Evolutionary conservation across 805 yeast species (phyloP), one percentile per base, ranked within the genome.

Genomic region (Metschnikowia arizonensis): DNA sequence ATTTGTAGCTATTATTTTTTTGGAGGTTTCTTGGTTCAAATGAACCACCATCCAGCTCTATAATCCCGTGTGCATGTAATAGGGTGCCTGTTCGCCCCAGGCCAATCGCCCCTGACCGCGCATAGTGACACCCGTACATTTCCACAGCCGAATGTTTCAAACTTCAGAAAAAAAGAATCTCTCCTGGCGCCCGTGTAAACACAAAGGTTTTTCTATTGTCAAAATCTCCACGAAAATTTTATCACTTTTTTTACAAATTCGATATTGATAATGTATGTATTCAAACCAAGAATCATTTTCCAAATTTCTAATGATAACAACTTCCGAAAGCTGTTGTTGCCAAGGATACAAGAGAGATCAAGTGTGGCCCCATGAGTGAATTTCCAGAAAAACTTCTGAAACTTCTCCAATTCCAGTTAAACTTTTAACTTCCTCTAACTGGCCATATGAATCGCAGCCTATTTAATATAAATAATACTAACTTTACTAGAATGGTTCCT

Each of bases 401-500:
- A 12, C 8, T 32, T 19, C 14, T 18, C 23, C 8, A 17, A 17
- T 8, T 11, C 5, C 34, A 17, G 34, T 18, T 23, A 19, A 8
- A 19, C 8, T 32, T 12, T 8, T 12, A 11, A 4, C 14, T 19
- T 18, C 8, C 34, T 32, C 5, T 11, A 3, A 11, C 33, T 15
- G 12, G 33, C 33, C 10, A 7, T n/a, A 11, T 7, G 10, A 32
- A 12, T 9, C 10, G n/a, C 8, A 2, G 8, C 8, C 23, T 12
- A n/a, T 11, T 32, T 11, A 4, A 17, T 11, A 18, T 5, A 7
- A 34, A 18, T 6, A 33, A 5, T 50, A 52, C 50, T 50, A 50
- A 52, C 56, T 9, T 3, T 9, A 4, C 1, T 43, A 53, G 58
- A 45, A 55, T 55, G 58, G 58, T 47, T 44, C 57, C 58, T 43